A percentile compares a stretch with the other conserved stretches of the same genome.
Conservation (phyloP, 768 basidiomycete genomes). For the Amanita rimosa region DNA sequence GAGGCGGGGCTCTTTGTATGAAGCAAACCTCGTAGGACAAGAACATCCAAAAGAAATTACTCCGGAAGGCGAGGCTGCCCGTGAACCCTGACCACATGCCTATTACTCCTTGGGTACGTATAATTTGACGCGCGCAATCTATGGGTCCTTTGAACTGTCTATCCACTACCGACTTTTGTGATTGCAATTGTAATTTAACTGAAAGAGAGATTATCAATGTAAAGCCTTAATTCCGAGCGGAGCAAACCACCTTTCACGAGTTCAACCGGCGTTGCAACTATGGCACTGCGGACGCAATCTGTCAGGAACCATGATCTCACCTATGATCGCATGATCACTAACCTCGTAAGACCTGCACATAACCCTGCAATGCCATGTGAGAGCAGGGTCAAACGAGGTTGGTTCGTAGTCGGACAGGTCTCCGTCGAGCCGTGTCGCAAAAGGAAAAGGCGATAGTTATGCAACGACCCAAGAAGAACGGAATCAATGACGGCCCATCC, state of each 20-base stretch:
- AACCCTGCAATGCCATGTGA: constrained; percentile 61
- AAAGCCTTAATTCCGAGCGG: background rate
- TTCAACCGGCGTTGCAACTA: constrained; percentile 62
- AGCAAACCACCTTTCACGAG: constrained; percentile 33
- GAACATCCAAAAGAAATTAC: constrained; percentile 77
- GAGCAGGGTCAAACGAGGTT: constrained; percentile 43
- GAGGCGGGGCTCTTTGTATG: constrained; percentile 5
- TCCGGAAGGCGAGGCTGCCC: constrained; percentile 60
- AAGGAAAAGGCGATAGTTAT: constrained; percentile 60
- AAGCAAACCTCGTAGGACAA: constrained; percentile 47
- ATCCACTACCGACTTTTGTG: constrained; percentile 35
- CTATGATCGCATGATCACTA: constrained; percentile 18
- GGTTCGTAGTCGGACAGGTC: constrained; percentile 27
- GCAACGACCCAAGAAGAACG: constrained; percentile 54
- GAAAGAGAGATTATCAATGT: constrained; percentile 6
- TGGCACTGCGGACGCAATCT: constrained; percentile 29
- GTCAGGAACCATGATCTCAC: constrained; percentile 6
- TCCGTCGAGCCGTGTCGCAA: constrained; percentile 44
- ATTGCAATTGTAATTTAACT: constrained; percentile 64
- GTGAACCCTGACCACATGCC: constrained; percentile 73
- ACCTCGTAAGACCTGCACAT: constrained; percentile 64
- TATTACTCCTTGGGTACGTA: constrained; percentile 44
- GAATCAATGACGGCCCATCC: constrained; percentile 71
- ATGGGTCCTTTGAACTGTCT: constrained; percentile 56
- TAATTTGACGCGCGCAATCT: constrained; percentile 54